Percentiles rank a stretch among this genome's conserved stretches.
phyloP scores from a whole-genome alignment of 306 rosid genomes.

The Oxytropis ochrocephala region DNA sequence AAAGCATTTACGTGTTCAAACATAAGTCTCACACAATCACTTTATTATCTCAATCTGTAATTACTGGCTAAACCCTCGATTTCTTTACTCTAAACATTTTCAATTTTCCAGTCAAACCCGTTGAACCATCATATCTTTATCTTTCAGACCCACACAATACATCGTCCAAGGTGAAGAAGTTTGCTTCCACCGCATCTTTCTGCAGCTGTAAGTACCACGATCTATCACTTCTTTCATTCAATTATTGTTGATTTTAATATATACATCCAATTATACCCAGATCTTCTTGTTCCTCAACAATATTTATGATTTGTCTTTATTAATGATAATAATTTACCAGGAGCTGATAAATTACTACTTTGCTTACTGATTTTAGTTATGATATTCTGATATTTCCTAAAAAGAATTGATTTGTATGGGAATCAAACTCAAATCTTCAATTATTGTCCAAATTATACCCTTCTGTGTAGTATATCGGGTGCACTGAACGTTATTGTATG shows the following conservation, averaged over 20 bases:
- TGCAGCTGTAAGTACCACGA: conserved; percentile 6
- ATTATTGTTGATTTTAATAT: background rate
- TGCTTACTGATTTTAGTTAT: conserved; percentile 1
- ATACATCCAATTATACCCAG: background rate
- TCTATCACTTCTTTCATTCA: conserved; percentile 4
- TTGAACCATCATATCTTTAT: background rate
- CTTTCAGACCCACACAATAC: background rate
- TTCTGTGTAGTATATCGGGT: background rate
- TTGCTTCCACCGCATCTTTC: background rate
- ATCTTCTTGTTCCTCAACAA: conserved; percentile 12
- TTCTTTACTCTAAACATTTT: background rate
- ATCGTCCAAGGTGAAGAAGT: background rate
- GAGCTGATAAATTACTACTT: background rate
- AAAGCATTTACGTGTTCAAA: background rate
- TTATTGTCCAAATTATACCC: background rate
- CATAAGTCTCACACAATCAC: background rate
- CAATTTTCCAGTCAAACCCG: conserved; percentile 1
- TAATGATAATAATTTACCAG: no score
- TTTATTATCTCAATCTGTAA: background rate
- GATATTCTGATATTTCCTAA: background rate
- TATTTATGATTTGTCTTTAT: background rate
- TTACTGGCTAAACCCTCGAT: background rate
- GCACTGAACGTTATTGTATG: background rate
- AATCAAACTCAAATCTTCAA: background rate
- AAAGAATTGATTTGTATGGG: background rate